Evolutionary conservation across 2,329 filamentous ascomycete genomes (phyloP).

Genomic region (Apiospora rasikravindrae): DNA sequence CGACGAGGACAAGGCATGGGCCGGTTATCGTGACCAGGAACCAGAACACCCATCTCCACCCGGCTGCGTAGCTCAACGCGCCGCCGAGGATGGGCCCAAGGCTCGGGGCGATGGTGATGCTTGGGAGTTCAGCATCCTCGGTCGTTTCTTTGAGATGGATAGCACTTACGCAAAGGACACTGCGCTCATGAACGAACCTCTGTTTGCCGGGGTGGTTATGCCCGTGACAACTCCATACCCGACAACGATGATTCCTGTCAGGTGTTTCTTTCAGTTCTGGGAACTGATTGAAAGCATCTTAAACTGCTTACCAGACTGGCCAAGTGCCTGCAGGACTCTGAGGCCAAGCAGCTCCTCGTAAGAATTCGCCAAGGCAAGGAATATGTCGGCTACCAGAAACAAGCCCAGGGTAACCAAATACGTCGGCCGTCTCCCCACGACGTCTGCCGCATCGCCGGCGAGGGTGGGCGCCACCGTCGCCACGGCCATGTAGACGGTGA

Average conservation of each 20-base stretch:
- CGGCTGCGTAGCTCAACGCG: conserved; percentile 38
- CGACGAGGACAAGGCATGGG: conserved; percentile 27
- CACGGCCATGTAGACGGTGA: conserved; percentile 27
- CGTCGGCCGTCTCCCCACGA: conserved; percentile 23
- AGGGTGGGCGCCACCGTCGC: conserved; percentile 22
- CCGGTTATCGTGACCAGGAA: conserved; percentile 41
- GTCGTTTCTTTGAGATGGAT: background rate
- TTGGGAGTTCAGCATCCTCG: background rate
- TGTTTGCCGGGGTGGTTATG: conserved; percentile 22
- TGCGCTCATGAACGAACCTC: conserved; percentile 23
- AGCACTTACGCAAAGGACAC: conserved; percentile 27
- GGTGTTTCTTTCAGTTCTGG: background rate
- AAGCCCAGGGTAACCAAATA: conserved; percentile 21
- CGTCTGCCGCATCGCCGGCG: conserved; percentile 26
- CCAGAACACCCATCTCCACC: conserved; percentile 48
- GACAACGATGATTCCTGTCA: conserved; percentile 18
- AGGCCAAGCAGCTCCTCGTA: conserved; percentile 20
- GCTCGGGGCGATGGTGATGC: conserved; percentile 24
- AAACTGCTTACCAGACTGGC: conserved; percentile 20
- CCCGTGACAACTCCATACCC: conserved; percentile 22
- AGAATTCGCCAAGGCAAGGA: conserved; percentile 18
- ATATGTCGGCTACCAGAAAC: conserved; percentile 17
- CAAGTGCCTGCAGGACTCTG: conserved; percentile 22
- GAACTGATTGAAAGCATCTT: background rate
- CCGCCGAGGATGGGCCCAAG: conserved; percentile 43